Evolutionary conservation across 2,329 filamentous ascomycete species (phyloP).

Genomic region (Whalleya microplaca): DNA sequence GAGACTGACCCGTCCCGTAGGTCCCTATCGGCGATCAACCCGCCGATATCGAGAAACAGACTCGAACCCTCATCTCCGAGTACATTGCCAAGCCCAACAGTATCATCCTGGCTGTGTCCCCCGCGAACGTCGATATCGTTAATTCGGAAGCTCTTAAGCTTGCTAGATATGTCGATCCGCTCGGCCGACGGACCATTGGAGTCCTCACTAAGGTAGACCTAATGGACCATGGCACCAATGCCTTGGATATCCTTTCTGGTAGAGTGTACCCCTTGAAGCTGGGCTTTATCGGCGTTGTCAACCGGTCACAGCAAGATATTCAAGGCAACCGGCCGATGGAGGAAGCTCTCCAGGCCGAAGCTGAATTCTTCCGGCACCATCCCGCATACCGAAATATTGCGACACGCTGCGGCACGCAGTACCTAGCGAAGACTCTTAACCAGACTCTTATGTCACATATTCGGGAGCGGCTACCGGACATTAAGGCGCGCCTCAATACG

Average conservation of each 20-base stretch:
- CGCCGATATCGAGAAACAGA: slow-evolving; percentile 98
- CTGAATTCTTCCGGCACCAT: slow-evolving; percentile 96
- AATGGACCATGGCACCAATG: slow-evolving; percentile 99
- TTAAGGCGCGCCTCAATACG: slow-evolving; percentile 96
- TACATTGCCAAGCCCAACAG: slow-evolving; percentile 99
- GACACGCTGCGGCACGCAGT: slow-evolving; percentile 89
- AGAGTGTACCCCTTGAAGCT: slow-evolving; percentile 96
- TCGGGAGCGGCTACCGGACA: slow-evolving; percentile 91
- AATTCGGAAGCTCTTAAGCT: slow-evolving; percentile 98
- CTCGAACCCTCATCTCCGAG: slow-evolving; percentile 91
- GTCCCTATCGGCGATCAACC: slow-evolving; percentile 98
- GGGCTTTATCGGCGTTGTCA: slow-evolving; percentile 97
- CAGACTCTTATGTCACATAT: slow-evolving; percentile 96
- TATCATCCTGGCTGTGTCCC: slow-evolving; percentile 94
- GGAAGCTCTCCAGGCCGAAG: slow-evolving; percentile 85
- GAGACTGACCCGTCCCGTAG: slow-evolving; percentile 44
- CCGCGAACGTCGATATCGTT: slow-evolving; percentile 96
- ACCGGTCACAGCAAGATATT: slow-evolving; percentile 97
- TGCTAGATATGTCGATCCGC: slow-evolving; percentile 92
- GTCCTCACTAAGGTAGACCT: slow-evolving; percentile 96
- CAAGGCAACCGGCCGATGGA: slow-evolving; percentile 93
- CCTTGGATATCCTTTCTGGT: slow-evolving; percentile 94
- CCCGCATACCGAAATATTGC: slow-evolving; percentile 97
- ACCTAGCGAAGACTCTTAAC: slow-evolving; percentile 91
- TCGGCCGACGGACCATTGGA: slow-evolving; percentile 92